These are phyloP conservation scores for Physocladia obscura DNA, from an alignment of 192 early-diverging fungal species.

Conservation along the genomic window DNA sequence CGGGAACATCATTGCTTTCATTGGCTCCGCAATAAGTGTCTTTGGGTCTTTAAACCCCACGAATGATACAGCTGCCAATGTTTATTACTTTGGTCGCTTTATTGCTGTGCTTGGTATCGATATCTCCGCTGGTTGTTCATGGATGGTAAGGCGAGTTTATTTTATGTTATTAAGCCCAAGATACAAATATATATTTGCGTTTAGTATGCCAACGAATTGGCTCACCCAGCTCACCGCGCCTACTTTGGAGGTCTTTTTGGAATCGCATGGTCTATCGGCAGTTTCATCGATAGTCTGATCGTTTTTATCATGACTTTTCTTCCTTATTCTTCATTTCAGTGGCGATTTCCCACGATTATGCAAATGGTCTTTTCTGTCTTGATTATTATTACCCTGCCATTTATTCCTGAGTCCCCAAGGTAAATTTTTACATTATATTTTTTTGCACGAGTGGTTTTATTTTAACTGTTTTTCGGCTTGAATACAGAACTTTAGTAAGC, in stretches of 20 bases:
- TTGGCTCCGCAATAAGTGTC: not conserved
- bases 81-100: not conserved
- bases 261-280: not conserved
- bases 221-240: not conserved
- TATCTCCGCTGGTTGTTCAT: not conserved
- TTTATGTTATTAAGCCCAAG: not conserved
- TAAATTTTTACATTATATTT: not conserved
- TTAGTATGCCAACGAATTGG: not conserved
- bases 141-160: not conserved
- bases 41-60: not conserved
- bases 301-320: not conserved
- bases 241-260: not conserved
- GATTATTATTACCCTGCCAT: not conserved
- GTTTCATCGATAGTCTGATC: not conserved
- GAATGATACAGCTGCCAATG: not conserved
- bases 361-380: not conserved
- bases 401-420: not conserved
- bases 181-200: no score
- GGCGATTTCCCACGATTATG: not conserved
- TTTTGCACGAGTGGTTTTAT: no score
- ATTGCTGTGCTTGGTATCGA: not conserved
- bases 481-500: not conserved
- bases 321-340: not conserved
- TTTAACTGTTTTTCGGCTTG: not conserved
- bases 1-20: not conserved